Evolutionary conservation across 2,329 filamentous ascomycete genomes (phyloP).

Genomic region (Beauveria australis): DNA sequence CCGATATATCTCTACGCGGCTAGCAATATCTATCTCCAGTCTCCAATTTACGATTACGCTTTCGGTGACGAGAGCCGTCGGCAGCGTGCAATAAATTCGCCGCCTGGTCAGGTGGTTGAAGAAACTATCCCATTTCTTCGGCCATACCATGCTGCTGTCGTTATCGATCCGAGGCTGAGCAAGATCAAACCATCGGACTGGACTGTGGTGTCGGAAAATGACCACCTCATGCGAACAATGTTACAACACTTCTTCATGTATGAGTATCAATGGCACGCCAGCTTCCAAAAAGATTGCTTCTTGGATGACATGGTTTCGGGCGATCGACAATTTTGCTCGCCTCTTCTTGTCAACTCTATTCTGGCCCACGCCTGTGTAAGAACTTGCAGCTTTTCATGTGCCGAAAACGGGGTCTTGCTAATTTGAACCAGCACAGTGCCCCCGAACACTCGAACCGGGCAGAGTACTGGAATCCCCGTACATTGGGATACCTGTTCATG

Average conservation of each 20-base stretch:
- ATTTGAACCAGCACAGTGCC: neutral
- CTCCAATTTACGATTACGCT: constrained; percentile 19
- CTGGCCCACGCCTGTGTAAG: constrained; percentile 29
- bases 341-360: constrained; percentile 30
- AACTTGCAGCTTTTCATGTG: constrained; percentile 22
- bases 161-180: constrained; percentile 26
- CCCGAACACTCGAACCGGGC: constrained; percentile 19
- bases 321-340: constrained; percentile 27
- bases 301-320: constrained; percentile 28
- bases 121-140: neutral
- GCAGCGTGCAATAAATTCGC: neutral
- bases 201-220: constrained; percentile 28
- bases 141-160: constrained; percentile 24
- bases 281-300: constrained; percentile 32
- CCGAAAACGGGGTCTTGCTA: neutral
- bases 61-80: constrained; percentile 15
- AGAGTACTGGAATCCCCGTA: constrained; percentile 29
- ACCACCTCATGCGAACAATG: constrained; percentile 26
- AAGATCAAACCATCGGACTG: constrained; percentile 24
- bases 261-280: constrained; percentile 28
- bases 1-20: neutral
- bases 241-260: constrained; percentile 20
- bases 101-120: neutral
- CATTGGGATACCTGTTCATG: constrained; percentile 26
- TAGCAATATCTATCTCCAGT: constrained; percentile 21